Conservation (phyloP, 495 filamentous ascomycete species). For the Neurospora sp. region DNA sequence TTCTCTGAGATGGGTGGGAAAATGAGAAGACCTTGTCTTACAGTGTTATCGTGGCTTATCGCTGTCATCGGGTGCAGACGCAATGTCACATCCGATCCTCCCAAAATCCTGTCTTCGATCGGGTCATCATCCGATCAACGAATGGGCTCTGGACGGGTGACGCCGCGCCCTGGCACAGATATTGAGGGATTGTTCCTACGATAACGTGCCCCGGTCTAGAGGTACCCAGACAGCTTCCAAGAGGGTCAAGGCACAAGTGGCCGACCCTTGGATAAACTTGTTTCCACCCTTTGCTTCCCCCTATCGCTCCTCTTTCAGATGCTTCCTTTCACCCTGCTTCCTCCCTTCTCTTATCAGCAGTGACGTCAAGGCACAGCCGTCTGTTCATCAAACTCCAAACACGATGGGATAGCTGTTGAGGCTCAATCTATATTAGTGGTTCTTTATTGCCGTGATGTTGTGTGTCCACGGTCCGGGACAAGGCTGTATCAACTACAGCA, state of each 20-base stretch:
- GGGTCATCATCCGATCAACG: constrained; percentile 1
- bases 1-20: not conserved
- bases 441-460: not conserved
- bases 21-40: not conserved
- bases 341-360: not conserved
- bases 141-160: not conserved
- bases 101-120: constrained; percentile 1
- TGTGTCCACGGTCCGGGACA: not conserved
- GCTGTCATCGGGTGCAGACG: not conserved
- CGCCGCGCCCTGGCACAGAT: not conserved
- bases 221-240: constrained; percentile 1
- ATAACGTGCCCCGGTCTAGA: not conserved
- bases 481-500: not conserved
- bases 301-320: not conserved
- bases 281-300: not conserved
- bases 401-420: not conserved
- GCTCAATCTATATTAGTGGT: constrained; percentile 9
- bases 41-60: not conserved
- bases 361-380: constrained; percentile 4
- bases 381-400: not conserved
- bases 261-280: constrained; percentile 10
- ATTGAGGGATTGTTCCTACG: not conserved
- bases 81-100: constrained; percentile 9
- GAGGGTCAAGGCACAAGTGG: constrained; percentile 13
- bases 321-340: not conserved